Evolutionary conservation across 495 filamentous ascomycete genomes (phyloP).

Genomic region (Oleoguttula mirabilis): DNA sequence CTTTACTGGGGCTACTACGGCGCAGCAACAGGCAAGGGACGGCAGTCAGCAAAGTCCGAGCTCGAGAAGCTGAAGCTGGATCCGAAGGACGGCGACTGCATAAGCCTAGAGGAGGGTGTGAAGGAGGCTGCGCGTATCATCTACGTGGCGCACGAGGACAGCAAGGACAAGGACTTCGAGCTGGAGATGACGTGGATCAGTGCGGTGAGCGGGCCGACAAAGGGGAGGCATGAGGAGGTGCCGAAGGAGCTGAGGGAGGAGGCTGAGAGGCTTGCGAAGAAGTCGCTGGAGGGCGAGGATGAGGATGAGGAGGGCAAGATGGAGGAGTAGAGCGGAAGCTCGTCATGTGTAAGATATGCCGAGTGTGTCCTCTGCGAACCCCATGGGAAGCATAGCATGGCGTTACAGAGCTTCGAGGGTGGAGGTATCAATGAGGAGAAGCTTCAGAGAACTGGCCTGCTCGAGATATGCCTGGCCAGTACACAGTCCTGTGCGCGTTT

Average conservation of each 20-base stretch:
- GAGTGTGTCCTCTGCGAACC: no score
- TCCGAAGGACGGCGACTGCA: constrained; percentile 38
- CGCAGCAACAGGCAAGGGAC: constrained; percentile 88
- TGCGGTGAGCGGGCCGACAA: constrained; percentile 66
- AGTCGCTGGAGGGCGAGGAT: constrained; percentile 32
- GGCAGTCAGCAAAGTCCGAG: constrained; percentile 93
- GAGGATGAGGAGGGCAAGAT: constrained; percentile 32
- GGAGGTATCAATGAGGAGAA: no score
- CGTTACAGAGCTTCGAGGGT: not conserved
- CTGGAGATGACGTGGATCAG: constrained; percentile 98
- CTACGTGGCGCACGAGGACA: constrained; percentile 92
- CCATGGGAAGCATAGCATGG: not conserved
- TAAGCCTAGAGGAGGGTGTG: constrained; percentile 76
- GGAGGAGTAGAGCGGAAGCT: constrained; percentile 29
- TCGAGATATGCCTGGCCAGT: no score
- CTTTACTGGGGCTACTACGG: constrained; percentile 98
- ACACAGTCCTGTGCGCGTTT: no score
- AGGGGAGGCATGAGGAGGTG: constrained; percentile 82
- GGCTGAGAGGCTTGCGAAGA: constrained; percentile 54
- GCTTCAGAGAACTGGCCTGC: no score
- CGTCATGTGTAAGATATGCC: no score
- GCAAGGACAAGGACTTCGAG: constrained; percentile 97
- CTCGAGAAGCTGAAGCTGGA: constrained; percentile 93
- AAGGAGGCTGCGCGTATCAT: constrained; percentile 96
- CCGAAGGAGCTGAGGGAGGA: constrained; percentile 80